Conservation (phyloP, 75 land plant genomes). For the Larix kaempferi region DNA sequence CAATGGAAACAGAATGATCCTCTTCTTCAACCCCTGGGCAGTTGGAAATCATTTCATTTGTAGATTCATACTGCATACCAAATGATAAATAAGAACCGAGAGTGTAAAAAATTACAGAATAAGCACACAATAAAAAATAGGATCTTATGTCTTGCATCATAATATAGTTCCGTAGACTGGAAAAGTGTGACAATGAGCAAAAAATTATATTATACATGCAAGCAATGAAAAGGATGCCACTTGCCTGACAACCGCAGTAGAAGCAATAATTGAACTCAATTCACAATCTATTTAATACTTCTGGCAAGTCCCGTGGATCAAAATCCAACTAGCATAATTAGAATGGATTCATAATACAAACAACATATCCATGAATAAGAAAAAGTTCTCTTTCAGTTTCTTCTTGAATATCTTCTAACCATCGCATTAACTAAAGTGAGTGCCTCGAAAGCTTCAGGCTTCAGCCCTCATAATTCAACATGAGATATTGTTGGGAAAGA, state of each 20-base stretch:
- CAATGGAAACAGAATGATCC: too few relatives aligned
- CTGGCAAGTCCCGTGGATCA: constrained; percentile 8
- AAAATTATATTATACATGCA: background rate
- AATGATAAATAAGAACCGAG: background rate
- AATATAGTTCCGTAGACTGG: background rate
- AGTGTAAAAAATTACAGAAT: background rate
- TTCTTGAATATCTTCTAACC: too few relatives aligned
- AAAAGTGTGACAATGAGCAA: background rate
- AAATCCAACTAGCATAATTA: background rate
- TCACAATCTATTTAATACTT: constrained; percentile 6
- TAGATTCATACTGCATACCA: constrained; percentile 12
- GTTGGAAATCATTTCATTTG: background rate
- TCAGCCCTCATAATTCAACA: background rate
- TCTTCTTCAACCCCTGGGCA: constrained; percentile 11
- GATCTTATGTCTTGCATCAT: background rate
- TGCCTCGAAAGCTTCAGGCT: background rate
- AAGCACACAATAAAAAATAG: background rate
- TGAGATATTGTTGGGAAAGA: background rate
- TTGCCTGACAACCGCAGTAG: constrained; percentile 14
- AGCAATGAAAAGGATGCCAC: background rate
- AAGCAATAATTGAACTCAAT: constrained; percentile 11
- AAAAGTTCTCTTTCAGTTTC: too few relatives aligned
- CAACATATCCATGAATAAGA: background rate
- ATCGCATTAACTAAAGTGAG: background rate
- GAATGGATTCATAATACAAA: background rate